Evolutionary conservation across 192 early-diverging fungal species (phyloP), one percentile per base, ranked within the genome.

Genomic region (Backusella westeae): DNA sequence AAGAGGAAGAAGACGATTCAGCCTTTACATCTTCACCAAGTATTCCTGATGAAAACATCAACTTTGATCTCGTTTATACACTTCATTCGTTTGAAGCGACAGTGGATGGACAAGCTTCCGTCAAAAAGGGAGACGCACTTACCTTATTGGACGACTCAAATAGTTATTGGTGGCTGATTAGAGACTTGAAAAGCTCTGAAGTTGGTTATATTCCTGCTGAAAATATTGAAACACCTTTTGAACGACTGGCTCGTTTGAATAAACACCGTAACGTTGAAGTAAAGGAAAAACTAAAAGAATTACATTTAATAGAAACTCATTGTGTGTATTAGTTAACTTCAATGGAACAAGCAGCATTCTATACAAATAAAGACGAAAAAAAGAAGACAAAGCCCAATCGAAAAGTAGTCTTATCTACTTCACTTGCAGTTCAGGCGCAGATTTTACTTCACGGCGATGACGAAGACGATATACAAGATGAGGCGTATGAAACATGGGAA

Each of bases 131-230:
- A 46, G 93, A 95, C 49, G 80, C 87, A 19, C 74, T 95, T 67
- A 91, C 90, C 42, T 81, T 95, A 35, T 77, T 94, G 32, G 94
- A 95, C 74, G 94, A 95, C 73, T 82, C 87, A 19, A 94, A 95
- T 81, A 87, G 87, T 8, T 95, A 95, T 81, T 95, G 94, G 94
- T 89, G 89, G 88, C 23, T 89, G 4, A 86, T 90, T 38, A 90
- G 84, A 83, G 90, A 80, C 72, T 86, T 86, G 72, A 94, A 87
- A 79, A 90, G 76, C 12, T 82, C 76, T 12, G 81, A 90, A 83
- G 90, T 95, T 77, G 94, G 94, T 14, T 95, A 95, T 80, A 92
- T 95, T 52, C 94, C 94, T 26, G 94, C 94, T 4, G 94, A 95
- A 75, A 93, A 95, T 75, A 89, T 95, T 69, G 94, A 95, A 80